Conservation (phyloP, 1,139 yeast species). For the Debaryomycetaceae sp. region DNA sequence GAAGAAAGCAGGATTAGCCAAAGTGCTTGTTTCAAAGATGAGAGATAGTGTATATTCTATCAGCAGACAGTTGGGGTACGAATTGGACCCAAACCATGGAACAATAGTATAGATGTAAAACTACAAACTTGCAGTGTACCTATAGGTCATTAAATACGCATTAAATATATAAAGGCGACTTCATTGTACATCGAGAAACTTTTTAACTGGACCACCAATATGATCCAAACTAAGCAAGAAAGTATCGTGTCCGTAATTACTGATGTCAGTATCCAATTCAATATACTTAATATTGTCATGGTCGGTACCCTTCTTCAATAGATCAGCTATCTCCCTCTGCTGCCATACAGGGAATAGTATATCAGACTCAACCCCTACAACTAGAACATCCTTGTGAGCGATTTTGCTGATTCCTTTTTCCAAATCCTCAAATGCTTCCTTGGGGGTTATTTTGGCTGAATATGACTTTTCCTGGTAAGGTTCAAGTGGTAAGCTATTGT, state of each 20-base stretch:
- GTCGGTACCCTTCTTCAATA: constrained; percentile 40
- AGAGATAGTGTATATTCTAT: constrained; percentile 50
- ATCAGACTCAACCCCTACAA: constrained; percentile 90
- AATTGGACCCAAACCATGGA: constrained; percentile 59
- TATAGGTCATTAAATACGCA: neutral
- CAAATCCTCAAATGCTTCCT: constrained; percentile 60
- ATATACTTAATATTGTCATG: constrained; percentile 49
- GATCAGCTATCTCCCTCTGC: constrained; percentile 74
- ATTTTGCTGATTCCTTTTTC: constrained; percentile 61
- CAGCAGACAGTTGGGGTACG: constrained; percentile 57
- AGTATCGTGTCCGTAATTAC: constrained; percentile 89
- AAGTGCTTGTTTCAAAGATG: constrained; percentile 55
- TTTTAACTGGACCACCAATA: constrained; percentile 72
- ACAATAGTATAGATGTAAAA: constrained; percentile 31
- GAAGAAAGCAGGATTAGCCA: constrained; percentile 45
- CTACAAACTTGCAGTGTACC: neutral
- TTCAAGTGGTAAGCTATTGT: constrained; percentile 41
- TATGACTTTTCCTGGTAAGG: constrained; percentile 55
- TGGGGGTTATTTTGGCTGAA: constrained; percentile 37
- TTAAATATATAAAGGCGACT: neutral
- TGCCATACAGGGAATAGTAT: constrained; percentile 94
- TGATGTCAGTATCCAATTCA: constrained; percentile 72
- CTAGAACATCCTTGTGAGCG: constrained; percentile 63
- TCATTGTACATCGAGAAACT: constrained; percentile 38
- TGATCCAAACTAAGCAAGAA: constrained; percentile 75